phyloP scores from a whole-genome alignment of 2,329 filamentous ascomycete genomes.

The Iodosphaeria phyllophila region DNA sequence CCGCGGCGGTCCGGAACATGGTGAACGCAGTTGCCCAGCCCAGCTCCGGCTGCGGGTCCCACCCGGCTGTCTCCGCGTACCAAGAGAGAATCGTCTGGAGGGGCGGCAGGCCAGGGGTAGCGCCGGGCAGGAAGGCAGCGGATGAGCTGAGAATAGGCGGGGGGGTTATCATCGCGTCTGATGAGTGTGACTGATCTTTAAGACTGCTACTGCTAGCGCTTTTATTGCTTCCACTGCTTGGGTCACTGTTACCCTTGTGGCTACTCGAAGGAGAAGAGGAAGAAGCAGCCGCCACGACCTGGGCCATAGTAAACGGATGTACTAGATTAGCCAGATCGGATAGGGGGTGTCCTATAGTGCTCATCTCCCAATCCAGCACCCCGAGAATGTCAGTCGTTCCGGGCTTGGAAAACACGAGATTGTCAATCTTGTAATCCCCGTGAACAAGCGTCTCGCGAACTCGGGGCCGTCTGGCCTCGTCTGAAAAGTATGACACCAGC shows the following conservation, averaged over 20 bases:
- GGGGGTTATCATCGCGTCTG: slow-evolving; percentile 5
- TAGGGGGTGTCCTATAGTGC: slow-evolving; percentile 87
- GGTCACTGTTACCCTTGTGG: no score
- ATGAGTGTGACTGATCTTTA: no score
- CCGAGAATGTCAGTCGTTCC: slow-evolving; percentile 82
- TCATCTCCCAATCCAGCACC: slow-evolving; percentile 97
- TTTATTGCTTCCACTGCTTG: slow-evolving; percentile 7
- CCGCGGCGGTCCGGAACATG: slow-evolving; percentile 40
- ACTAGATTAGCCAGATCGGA: slow-evolving; percentile 76
- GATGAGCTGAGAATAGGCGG: no score
- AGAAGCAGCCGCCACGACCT: no score
- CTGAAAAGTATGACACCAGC: slow-evolving; percentile 56
- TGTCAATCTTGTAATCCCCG: slow-evolving; percentile 94
- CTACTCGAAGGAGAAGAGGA: no score
- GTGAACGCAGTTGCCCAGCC: slow-evolving; percentile 43
- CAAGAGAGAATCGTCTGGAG: slow-evolving; percentile 37
- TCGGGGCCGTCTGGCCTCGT: slow-evolving; percentile 42
- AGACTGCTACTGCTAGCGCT: no score
- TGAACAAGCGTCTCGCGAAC: slow-evolving; percentile 72
- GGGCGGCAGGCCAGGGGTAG: slow-evolving; percentile 35
- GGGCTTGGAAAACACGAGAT: slow-evolving; percentile 76
- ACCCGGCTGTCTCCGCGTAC: slow-evolving; percentile 52
- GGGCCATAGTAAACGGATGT: slow-evolving; percentile 26
- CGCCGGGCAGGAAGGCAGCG: slow-evolving; percentile 39
- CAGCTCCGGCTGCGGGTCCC: slow-evolving; percentile 38